Base-by-base conservation (phyloP, 352 stramenopile species). In the Ophiocytium majus region DNA sequence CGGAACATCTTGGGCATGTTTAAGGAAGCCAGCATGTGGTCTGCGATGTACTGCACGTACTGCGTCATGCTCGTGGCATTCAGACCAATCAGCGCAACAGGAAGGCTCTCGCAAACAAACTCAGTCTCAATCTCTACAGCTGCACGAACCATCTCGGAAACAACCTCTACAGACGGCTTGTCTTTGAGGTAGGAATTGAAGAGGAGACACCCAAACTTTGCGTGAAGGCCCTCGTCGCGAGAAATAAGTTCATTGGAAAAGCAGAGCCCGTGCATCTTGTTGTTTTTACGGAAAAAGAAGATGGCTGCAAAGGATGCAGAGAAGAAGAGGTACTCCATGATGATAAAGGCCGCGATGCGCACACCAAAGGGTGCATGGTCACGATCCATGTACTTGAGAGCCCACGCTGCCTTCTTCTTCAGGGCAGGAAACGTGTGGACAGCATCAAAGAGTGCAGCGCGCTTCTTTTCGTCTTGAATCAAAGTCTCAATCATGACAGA, bases 1-100 rank as follows among this genome's bases (percentile, higher is more conserved):
- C 94, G 91, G 92, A 97, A 99, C 88, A 97, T 91, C 90, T 98
- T 57, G 43, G 5, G 5, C 43, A 14, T 14, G 76, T 93, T 93
- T 1, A 99, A 91, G 10, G 94, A 91, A 74, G 93, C 91, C n/a
- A 98, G 89, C 66, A 99, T 89, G 19, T 96, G 94, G 91, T 99
- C 96, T 28, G 96, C 95, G 87, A 95, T 94, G 88, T 98, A 99
- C 91, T 99, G 92, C 91, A 99, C 98, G 93, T 99, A 99, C 89
- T 98, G 91, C 86, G 92, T 96, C 97, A 99, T 98, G 82, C 98
- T 91, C 71, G 75, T 81, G 36, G 85, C 90, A 92, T 99, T 99
- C 96, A 99, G 99, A 78, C 97, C 97, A 87, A 99, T 99, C 82
- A 99, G 92, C 90, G 98, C 96, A 14, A 99, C 96, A n/a, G 96